A percentile compares a stretch with the other conserved stretches of the same genome.
Conservation (phyloP, 352 stramenopile species). For the Globisporangium okanoganense region DNA sequence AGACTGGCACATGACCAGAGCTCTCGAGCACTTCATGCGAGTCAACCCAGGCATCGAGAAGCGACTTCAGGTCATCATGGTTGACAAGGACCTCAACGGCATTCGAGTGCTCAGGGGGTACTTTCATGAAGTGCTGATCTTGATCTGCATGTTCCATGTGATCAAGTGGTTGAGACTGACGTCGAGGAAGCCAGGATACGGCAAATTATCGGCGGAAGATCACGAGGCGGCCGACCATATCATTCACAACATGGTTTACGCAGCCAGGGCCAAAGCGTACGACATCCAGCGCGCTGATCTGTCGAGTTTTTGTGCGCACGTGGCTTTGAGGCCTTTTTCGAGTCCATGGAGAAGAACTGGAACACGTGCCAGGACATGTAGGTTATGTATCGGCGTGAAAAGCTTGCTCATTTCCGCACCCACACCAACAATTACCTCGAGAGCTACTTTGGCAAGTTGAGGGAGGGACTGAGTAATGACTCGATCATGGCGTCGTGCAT, state of each 20-base stretch:
- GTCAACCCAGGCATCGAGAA: too few relatives aligned
- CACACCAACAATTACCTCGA: slow-evolving; percentile 31
- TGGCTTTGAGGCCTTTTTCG: slow-evolving; percentile 7
- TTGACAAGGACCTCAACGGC: slow-evolving; percentile 19
- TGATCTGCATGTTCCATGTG: slow-evolving; percentile 23
- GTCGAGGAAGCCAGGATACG: slow-evolving; percentile 7
- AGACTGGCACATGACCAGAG: too few relatives aligned
- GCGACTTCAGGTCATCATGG: too few relatives aligned
- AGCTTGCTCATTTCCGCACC: slow-evolving; percentile 17
- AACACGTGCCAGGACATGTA: slow-evolving; percentile 27
- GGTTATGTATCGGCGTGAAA: slow-evolving; percentile 13
- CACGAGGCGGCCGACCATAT: slow-evolving; percentile 7
- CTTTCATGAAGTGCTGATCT: slow-evolving; percentile 8
- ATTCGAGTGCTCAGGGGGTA: slow-evolving; percentile 8
- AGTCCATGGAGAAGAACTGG: too few relatives aligned
- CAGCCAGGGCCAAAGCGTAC: slow-evolving; percentile 2
- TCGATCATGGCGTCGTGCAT: slow-evolving; percentile 16
- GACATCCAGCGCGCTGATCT: neutral
- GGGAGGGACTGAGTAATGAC: slow-evolving; percentile 22
- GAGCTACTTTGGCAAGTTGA: too few relatives aligned
- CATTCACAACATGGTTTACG: slow-evolving; percentile 23
- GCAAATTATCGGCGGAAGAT: slow-evolving; percentile 19
- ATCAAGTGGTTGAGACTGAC: slow-evolving; percentile 17
- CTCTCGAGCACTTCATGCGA: too few relatives aligned
- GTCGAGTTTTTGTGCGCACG: neutral